A percentile compares a stretch with the other conserved stretches of the same genome.
phyloP scores from a whole-genome alignment of 768 basidiomycete genomes.

The Nidula microcarpa region DNA sequence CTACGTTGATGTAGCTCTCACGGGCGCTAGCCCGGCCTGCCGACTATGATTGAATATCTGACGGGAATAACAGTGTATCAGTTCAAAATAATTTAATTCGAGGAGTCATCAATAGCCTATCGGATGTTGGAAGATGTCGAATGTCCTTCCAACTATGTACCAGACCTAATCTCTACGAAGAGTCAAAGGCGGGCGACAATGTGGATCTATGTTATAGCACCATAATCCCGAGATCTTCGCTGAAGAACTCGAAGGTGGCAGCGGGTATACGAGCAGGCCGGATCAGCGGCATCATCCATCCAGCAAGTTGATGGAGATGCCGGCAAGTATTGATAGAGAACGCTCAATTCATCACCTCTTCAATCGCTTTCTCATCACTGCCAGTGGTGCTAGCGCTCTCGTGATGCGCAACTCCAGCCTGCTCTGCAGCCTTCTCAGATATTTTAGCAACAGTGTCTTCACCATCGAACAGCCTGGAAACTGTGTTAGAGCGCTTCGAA shows the following conservation, averaged over 20 bases:
- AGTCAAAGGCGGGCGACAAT: background rate
- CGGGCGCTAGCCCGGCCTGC: too few species aligned
- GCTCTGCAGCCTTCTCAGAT: conserved; percentile 18
- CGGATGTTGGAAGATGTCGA: too few species aligned
- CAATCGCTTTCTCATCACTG: conserved; percentile 13
- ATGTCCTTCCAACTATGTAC: too few species aligned
- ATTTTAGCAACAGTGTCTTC: conserved; percentile 39
- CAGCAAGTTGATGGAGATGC: too few species aligned
- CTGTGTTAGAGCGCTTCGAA: too few species aligned
- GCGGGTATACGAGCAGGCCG: background rate
- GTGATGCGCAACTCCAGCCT: conserved; percentile 12
- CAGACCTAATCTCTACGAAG: background rate
- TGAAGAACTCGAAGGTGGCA: background rate
- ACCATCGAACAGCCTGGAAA: conserved; percentile 49
- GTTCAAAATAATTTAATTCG: too few species aligned
- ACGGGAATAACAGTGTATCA: too few species aligned
- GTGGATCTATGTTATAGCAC: background rate
- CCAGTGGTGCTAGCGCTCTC: conserved; percentile 6
- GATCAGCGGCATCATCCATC: too few species aligned
- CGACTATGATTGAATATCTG: too few species aligned
- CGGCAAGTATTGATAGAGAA: too few species aligned
- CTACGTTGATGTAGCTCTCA: too few species aligned
- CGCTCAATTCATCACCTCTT: conserved; percentile 5
- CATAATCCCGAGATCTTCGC: background rate
- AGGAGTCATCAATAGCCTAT: too few species aligned